These are phyloP conservation scores for Xylaria multiplex DNA, from an alignment of 2,329 filamentous ascomycete species.

Conservation along the genomic window DNA sequence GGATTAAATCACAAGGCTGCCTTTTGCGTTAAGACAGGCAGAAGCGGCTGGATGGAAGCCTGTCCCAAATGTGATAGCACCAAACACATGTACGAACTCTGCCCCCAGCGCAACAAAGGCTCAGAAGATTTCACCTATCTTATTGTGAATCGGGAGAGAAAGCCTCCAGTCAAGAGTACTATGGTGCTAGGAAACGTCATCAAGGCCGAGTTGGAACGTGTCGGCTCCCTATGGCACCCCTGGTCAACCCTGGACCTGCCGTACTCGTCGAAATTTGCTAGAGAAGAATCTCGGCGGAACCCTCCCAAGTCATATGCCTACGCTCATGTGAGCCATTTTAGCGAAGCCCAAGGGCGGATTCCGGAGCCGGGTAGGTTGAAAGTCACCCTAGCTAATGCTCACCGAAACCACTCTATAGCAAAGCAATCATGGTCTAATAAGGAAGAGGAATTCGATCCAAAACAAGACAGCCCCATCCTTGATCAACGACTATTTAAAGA, in stretches of 20 bases:
- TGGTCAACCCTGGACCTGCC: neutral
- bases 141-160: constrained; percentile 19
- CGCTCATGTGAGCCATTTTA: neutral
- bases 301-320: neutral
- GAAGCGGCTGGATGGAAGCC: constrained; percentile 23
- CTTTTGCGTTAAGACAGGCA: constrained; percentile 11
- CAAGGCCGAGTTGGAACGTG: neutral
- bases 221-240: neutral
- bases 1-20: constrained; percentile 5
- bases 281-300: neutral
- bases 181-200: constrained; percentile 13
- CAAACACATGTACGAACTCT: neutral
- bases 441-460: neutral
- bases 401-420: neutral
- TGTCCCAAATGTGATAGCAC: constrained; percentile 24
- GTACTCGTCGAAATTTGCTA: neutral
- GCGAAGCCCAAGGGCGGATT: neutral
- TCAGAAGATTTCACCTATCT: constrained; percentile 19
- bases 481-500: too few species aligned
- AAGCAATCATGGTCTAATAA: neutral
- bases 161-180: constrained; percentile 9
- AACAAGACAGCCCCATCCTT: neutral
- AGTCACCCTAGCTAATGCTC: neutral
- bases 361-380: neutral
- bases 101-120: neutral